A percentile compares a stretch with the other conserved stretches of the same genome.
Conservation (phyloP, 768 basidiomycete genomes). For the Dentipellis fragilis region DNA sequence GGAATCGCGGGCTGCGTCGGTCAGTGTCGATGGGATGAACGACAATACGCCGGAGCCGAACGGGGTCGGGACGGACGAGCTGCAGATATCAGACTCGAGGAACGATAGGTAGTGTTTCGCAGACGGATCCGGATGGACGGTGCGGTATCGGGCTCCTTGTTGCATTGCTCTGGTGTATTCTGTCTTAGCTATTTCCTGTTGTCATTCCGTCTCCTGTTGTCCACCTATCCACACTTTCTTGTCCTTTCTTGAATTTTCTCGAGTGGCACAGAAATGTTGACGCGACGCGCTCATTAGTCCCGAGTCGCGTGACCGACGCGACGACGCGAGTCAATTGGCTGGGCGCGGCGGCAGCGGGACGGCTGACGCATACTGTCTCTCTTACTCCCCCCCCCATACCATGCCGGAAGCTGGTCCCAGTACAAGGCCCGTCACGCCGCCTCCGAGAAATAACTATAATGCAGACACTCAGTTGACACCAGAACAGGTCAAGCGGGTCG, state of each 20-base stretch:
- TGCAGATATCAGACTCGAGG: conserved; percentile 13
- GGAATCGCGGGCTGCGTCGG: not conserved
- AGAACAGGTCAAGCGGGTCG: conserved; percentile 62
- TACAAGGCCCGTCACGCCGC: conserved; percentile 30
- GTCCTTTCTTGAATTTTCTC: not conserved
- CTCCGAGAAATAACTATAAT: conserved; percentile 17
- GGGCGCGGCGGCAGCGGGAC: too few species aligned
- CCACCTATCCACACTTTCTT: not conserved
- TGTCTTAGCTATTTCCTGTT: not conserved
- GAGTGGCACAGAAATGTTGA: not conserved
- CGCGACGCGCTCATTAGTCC: not conserved
- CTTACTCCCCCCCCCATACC: not conserved
- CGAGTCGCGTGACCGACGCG: not conserved
- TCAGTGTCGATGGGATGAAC: not conserved
- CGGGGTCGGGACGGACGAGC: conserved; percentile 3
- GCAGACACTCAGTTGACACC: conserved; percentile 33
- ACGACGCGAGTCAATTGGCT: conserved; percentile 5
- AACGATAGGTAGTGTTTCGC: conserved; percentile 8
- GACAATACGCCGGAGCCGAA: not conserved
- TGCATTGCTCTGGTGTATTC: not conserved
- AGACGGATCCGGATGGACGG: too few species aligned
- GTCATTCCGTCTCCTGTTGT: too few species aligned
- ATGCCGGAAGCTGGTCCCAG: conserved; percentile 14
- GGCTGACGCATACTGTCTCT: not conserved
- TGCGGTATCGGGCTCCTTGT: not conserved